Percentiles rank a stretch among this genome's conserved stretches.
phyloP scores from a whole-genome alignment of 768 basidiomycete genomes.

The Heimioporus sp. region DNA sequence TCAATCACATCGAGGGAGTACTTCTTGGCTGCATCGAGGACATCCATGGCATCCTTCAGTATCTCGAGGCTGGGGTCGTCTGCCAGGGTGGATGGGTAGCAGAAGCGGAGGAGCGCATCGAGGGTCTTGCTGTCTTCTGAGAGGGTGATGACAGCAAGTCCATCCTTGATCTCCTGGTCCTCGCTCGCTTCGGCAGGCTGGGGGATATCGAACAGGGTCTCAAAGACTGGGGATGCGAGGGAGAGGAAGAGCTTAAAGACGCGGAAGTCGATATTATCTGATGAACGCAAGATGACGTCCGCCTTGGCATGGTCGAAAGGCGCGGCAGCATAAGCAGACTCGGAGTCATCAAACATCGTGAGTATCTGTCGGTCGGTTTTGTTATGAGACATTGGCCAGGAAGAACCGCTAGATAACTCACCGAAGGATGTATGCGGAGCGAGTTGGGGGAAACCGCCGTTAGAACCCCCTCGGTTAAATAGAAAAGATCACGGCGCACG shows the following conservation, averaged over 20 bases:
- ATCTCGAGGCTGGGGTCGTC: conserved; percentile 13
- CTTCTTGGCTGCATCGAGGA: conserved; percentile 20
- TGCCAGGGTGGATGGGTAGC: conserved; percentile 19
- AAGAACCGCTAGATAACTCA: too few relatives aligned
- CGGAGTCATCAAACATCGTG: neutral
- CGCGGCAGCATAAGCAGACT: conserved; percentile 2
- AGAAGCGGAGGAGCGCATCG: conserved; percentile 22
- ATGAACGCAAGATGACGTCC: conserved; percentile 24
- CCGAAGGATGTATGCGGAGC: too few relatives aligned
- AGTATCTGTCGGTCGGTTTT: neutral
- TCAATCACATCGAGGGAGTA: conserved; percentile 20
- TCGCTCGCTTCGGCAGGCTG: conserved; percentile 14
- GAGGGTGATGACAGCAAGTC: conserved; percentile 14
- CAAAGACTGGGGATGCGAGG: conserved; percentile 33
- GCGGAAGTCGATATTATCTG: conserved; percentile 26
- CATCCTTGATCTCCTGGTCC: conserved; percentile 12
- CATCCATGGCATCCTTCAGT: conserved; percentile 6
- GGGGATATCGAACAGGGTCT: conserved; percentile 30
- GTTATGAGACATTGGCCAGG: too few relatives aligned
- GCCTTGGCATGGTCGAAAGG: conserved; percentile 21
- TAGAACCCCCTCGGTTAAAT: too few relatives aligned
- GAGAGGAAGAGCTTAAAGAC: conserved; percentile 32
- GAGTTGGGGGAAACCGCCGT: too few relatives aligned
- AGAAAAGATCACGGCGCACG: too few relatives aligned
- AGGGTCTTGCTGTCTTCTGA: conserved; percentile 20